Base-by-base conservation (phyloP, 805 yeast genomes). In the Yarrowia deformans region DNA sequence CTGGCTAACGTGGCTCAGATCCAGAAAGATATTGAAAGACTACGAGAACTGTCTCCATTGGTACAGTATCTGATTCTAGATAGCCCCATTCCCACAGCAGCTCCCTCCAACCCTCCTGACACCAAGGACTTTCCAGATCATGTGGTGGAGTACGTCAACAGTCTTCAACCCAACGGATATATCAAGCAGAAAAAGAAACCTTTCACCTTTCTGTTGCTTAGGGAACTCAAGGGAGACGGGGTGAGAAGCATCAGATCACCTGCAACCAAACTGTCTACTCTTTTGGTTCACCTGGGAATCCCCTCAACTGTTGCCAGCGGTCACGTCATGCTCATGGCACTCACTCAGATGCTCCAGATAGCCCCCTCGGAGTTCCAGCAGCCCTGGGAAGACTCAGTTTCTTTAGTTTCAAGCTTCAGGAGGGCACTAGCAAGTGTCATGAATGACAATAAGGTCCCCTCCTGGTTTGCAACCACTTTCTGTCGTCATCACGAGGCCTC, bases 161-260 rank as follows among this genome's bases (percentile, higher is more conserved):
- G 52, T 18, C 50, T 43, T 1, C 42, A 34, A 1, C 42, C 32
- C 5, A 18, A 8, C 12, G 34, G n/a, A 7, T 8, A 19, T 43
- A 34, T 5, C 35, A 19, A n/a, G 34, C 40, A 34, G 29, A 39
- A 45, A 3, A 32, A 13, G 8, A n/a, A 60, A 10, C 52, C 23
- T 14, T 60, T 60, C 43, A 43, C 40, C 8, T 7, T 43, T 42
- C 42, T 60, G 13, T 34, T 60, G 42, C 32, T 60, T 6, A 40
- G 52, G 1, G 66, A 60, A 34, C 50, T 60, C 52, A 60, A 60
- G n/a, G 66, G 66, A 9, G 66, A 60, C 8, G 66, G 66, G 4
- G 42, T 45, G 18, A 43, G 66, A 43, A 45, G 66, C n/a, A 45
- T 45, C 42, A 40, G 52, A 18, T 60, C 66, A 10, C 52, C 66